Base-by-base conservation (phyloP, 805 yeast genomes). In the Metschnikowia henanensis region DNA sequence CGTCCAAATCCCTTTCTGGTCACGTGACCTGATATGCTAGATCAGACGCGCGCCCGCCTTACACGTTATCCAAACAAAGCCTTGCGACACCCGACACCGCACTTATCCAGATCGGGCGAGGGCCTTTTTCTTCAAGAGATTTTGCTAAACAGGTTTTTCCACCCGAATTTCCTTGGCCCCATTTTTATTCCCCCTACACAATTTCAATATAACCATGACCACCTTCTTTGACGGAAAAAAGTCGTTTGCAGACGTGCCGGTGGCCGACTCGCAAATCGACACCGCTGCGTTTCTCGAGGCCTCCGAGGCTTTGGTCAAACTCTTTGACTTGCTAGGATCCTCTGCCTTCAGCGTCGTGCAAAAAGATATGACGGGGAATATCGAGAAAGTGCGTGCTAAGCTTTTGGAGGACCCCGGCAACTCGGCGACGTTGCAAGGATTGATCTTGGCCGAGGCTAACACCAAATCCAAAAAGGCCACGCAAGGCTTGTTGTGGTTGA, bases 401-500 rank as follows among this genome's bases (percentile, higher is more conserved):
- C 73, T 84, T 51, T 73, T 82, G 46, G 74, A 81, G 6, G 77
- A 81, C 43, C 95, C 95, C 35, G 77, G 70, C 30, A 66, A 69
- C 42, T 73, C 86, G 22, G 60, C 70, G n/a, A 83, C 95, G 20
- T 75, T 89, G 56, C 95, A 90, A 69, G 89, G 79, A 49, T 72
- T 89, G 61, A 84, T 90, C 26, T 67, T 85, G 49, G 71, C 81
- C 43, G 97, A 89, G 71, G 82, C 79, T 33, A 75, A 73, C 30
- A 80, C 80, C 52, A 80, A 79, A 65, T 73, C 75, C 57, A 86
- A 83, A 64, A 81, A 83, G 48, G 95, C 96, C 31, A 89, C 96
- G 10, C 96, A 90, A 67, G 97, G 95, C 30, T 76, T 89, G 53
- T 69, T 89, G 56, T 89, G 97, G 97, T 77, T 89, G 55, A 75